phyloP scores from a whole-genome alignment of 176 grass and related monocot species.

The Oryza nivara region DNA sequence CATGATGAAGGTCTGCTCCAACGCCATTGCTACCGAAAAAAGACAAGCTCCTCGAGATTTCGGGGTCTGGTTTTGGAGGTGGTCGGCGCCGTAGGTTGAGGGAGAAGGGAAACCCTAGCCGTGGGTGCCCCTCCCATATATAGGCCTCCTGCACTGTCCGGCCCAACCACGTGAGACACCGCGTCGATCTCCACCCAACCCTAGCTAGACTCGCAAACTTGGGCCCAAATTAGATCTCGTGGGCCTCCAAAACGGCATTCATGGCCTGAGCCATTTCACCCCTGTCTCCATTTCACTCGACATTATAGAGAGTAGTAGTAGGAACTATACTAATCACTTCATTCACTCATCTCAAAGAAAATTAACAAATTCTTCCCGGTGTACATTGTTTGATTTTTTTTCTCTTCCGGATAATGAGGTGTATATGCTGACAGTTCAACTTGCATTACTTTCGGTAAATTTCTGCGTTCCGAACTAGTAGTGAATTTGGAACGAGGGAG shows the following conservation, averaged over 20 bases:
- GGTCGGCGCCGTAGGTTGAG: slow-evolving; percentile 34
- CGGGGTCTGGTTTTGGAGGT: not conserved
- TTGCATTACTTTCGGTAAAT: too few relatives aligned
- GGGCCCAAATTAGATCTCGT: not conserved
- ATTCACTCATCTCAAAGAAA: too few relatives aligned
- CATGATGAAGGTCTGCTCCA: slow-evolving; percentile 81
- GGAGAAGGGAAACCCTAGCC: slow-evolving; percentile 41
- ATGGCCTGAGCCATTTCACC: not conserved
- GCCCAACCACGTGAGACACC: not conserved
- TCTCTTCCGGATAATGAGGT: too few relatives aligned
- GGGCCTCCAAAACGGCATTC: not conserved
- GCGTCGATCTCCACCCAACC: not conserved
- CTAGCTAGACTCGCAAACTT: not conserved
- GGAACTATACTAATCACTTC: too few relatives aligned
- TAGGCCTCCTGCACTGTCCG: not conserved
- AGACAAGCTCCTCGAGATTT: not conserved
- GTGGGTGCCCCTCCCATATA: slow-evolving; percentile 28
- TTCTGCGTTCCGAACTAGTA: too few relatives aligned
- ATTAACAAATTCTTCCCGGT: too few relatives aligned
- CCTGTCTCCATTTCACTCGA: not conserved
- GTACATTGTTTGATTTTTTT: too few relatives aligned
- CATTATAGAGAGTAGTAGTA: too few relatives aligned
- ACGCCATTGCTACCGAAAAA: slow-evolving; percentile 17
- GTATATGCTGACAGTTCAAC: too few relatives aligned
- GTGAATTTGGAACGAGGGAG: too few relatives aligned